These are phyloP conservation scores for Yamadazyma ubonensis DNA, from an alignment of 805 yeast genomes.

Conservation along the genomic window DNA sequence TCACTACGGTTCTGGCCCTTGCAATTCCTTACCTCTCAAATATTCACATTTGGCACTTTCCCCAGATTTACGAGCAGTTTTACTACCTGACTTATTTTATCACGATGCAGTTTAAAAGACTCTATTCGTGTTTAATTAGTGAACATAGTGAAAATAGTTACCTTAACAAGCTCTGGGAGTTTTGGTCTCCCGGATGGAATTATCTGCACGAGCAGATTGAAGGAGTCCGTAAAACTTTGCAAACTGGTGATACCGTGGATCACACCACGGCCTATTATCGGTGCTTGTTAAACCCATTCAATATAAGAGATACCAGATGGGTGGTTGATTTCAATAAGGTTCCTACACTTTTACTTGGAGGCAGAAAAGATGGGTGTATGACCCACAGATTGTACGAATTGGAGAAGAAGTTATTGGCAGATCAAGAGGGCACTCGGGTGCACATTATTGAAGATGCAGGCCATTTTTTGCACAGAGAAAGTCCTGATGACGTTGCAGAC, in stretches of 20 bases:
- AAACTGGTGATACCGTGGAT: slow-evolving; percentile 26
- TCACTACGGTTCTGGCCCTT: slow-evolving; percentile 33
- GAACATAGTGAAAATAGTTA: slow-evolving; percentile 21
- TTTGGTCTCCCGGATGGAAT: slow-evolving; percentile 43
- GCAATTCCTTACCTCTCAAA: slow-evolving; percentile 39
- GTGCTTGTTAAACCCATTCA: slow-evolving; percentile 23
- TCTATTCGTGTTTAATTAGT: slow-evolving; percentile 23
- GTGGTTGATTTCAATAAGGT: slow-evolving; percentile 33
- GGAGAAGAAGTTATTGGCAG: slow-evolving; percentile 20
- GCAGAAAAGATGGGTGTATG: slow-evolving; percentile 43
- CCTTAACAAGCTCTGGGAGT: slow-evolving; percentile 32
- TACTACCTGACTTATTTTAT: slow-evolving; percentile 36
- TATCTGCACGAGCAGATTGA: slow-evolving; percentile 25
- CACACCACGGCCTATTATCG: slow-evolving; percentile 41
- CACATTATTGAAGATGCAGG: slow-evolving; percentile 21
- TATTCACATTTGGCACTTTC: slow-evolving; percentile 28
- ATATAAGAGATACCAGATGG: slow-evolving; percentile 22
- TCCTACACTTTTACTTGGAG: slow-evolving; percentile 37
- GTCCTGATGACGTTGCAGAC: slow-evolving; percentile 28
- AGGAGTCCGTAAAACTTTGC: slow-evolving; percentile 28
- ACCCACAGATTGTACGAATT: slow-evolving; percentile 23
- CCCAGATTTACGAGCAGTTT: slow-evolving; percentile 26
- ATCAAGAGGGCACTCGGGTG: slow-evolving; percentile 18
- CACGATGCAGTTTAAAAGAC: slow-evolving; percentile 31
- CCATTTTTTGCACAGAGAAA: slow-evolving; percentile 42